These are phyloP conservation scores for Phytopythium litorale DNA, from an alignment of 352 stramenopile species.

Conservation along the genomic window DNA sequence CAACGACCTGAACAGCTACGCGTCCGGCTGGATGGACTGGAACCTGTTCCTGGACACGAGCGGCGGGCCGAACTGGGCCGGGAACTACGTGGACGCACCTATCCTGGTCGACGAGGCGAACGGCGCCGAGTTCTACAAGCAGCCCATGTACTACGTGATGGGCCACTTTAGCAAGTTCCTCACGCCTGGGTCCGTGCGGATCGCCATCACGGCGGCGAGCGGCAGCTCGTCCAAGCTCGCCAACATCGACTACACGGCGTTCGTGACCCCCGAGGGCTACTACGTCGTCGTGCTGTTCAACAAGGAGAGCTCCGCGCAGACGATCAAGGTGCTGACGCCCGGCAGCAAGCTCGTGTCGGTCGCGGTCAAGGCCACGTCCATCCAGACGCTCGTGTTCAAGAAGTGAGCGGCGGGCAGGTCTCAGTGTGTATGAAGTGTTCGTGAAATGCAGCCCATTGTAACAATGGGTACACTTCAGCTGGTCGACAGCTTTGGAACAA, in stretches of 20 bases:
- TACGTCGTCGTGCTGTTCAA: slow-evolving; percentile 31
- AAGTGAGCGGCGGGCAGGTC: slow-evolving; percentile 15
- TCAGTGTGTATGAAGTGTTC: too few species aligned
- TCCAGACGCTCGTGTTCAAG: slow-evolving; percentile 44
- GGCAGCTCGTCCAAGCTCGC: slow-evolving; percentile 15
- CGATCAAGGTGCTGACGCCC: slow-evolving; percentile 34
- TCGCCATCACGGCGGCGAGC: slow-evolving; percentile 16
- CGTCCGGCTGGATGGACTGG: slow-evolving; percentile 70
- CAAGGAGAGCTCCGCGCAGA: slow-evolving; percentile 28
- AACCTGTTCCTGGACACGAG: slow-evolving; percentile 54
- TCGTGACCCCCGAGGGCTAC: slow-evolving; percentile 19
- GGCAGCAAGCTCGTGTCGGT: slow-evolving; percentile 33
- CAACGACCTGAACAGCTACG: slow-evolving; percentile 51
- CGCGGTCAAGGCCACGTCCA: slow-evolving; percentile 30
- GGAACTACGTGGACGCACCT: slow-evolving; percentile 49
- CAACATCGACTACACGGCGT: slow-evolving; percentile 20
- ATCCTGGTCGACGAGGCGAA: slow-evolving; percentile 45
- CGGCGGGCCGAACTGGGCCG: slow-evolving; percentile 46
- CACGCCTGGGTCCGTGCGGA: slow-evolving; percentile 33
- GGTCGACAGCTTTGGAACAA: too few species aligned
- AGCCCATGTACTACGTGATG: slow-evolving; percentile 72
- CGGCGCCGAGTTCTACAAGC: slow-evolving; percentile 56
- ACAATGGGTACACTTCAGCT: too few species aligned
- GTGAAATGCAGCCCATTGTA: too few species aligned
- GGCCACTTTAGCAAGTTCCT: slow-evolving; percentile 67